Evolutionary conservation across 2,329 filamentous ascomycete genomes (phyloP).

Genomic region (Bipolaris victoriae): DNA sequence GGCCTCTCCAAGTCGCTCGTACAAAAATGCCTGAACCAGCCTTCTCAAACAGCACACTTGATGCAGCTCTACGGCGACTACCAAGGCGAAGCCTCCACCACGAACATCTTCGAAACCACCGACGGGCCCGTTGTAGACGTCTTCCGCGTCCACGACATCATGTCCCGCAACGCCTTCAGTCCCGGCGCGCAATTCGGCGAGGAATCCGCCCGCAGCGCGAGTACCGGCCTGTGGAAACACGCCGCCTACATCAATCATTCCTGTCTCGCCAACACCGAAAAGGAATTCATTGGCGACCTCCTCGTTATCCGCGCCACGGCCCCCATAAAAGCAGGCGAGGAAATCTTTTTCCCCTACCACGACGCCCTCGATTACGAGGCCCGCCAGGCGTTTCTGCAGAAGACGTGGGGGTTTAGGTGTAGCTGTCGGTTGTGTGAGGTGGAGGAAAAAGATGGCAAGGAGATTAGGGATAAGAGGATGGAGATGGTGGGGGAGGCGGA

Average conservation of each 20-base stretch:
- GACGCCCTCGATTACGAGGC: slow-evolving; percentile 44
- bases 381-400: slow-evolving; percentile 36
- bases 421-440: slow-evolving; percentile 48
- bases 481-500: slow-evolving; percentile 34
- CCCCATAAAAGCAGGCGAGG: slow-evolving; percentile 33
- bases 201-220: slow-evolving; percentile 30
- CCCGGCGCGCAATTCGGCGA: slow-evolving; percentile 37
- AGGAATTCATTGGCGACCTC: slow-evolving; percentile 50
- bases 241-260: slow-evolving; percentile 56
- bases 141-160: slow-evolving; percentile 56
- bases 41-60: slow-evolving; percentile 42
- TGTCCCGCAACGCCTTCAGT: slow-evolving; percentile 56
- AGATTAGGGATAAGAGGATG: slow-evolving; percentile 30
- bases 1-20: slow-evolving; percentile 36
- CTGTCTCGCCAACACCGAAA: slow-evolving; percentile 50
- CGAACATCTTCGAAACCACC: slow-evolving; percentile 44
- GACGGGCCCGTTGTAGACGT: slow-evolving; percentile 55
- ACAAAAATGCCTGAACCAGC: slow-evolving; percentile 58
- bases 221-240: slow-evolving; percentile 50
- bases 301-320: slow-evolving; percentile 50
- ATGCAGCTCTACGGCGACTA: slow-evolving; percentile 44
- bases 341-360: slow-evolving; percentile 38
- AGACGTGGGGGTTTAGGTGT: slow-evolving; percentile 53
- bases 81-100: slow-evolving; percentile 46
- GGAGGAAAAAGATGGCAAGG: slow-evolving; percentile 38